Percentiles rank a stretch among this genome's conserved stretches.
phyloP scores from a whole-genome alignment of 768 basidiomycete genomes.

The Suillus variegatus region DNA sequence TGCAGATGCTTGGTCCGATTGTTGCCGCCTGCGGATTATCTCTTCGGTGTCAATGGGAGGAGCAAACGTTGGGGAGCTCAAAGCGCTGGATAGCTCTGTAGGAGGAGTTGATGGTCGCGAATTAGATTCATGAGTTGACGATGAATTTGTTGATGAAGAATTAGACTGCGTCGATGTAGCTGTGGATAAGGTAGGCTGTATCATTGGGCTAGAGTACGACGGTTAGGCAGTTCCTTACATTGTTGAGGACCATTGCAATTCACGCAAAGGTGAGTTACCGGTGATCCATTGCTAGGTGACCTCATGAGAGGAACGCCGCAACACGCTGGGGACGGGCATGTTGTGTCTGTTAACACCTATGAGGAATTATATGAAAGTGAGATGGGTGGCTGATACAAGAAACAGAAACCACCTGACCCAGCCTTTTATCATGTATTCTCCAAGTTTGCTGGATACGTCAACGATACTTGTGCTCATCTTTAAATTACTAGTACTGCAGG shows the following conservation, averaged over 20 bases:
- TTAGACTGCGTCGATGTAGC: constrained; percentile 27
- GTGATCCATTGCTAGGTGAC: constrained; percentile 55
- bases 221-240: constrained; percentile 25
- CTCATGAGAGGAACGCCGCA: constrained; percentile 67
- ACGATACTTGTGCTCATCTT: constrained; percentile 51
- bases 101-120: constrained; percentile 77
- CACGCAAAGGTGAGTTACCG: constrained; percentile 57
- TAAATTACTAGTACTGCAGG: constrained; percentile 7
- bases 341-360: constrained; percentile 65
- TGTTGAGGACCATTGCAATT: constrained; percentile 52
- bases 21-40: constrained; percentile 66
- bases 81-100: constrained; percentile 66
- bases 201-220: not conserved
- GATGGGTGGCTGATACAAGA: not conserved
- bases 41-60: constrained; percentile 68
- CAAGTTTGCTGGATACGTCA: constrained; percentile 63
- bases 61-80: constrained; percentile 64
- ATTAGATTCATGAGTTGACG: constrained; percentile 41
- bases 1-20: constrained; percentile 78
- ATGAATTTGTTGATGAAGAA: constrained; percentile 44
- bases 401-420: constrained; percentile 50
- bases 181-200: not conserved
- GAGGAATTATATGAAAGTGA: constrained; percentile 3
- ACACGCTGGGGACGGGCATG: constrained; percentile 59
- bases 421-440: constrained; percentile 74